These are phyloP conservation scores for Gynandropsis gynandra DNA, from an alignment of 345 rosid genomes.

Conservation along the genomic window DNA sequence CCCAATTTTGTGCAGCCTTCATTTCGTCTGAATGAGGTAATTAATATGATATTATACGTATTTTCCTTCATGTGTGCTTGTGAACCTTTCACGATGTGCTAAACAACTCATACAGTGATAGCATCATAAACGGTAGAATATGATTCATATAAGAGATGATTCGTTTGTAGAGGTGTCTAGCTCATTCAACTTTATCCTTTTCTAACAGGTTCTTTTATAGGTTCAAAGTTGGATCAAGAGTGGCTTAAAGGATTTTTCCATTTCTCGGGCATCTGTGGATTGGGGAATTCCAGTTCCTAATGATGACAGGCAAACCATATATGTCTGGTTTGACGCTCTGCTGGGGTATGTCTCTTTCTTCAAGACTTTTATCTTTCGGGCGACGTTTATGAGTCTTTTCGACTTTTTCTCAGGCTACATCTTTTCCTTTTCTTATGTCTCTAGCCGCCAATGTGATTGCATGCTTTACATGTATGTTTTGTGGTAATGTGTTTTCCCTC, in stretches of 20 bases:
- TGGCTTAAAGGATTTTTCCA: slow-evolving; percentile 90
- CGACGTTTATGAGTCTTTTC: background rate
- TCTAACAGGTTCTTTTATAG: slow-evolving; percentile 35
- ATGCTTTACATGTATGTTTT: background rate
- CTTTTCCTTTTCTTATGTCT: background rate
- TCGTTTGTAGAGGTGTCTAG: slow-evolving; percentile 2
- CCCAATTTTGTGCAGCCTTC: slow-evolving; percentile 88
- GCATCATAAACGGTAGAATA: background rate
- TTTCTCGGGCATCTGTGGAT: slow-evolving; percentile 88
- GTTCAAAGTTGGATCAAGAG: slow-evolving; percentile 88
- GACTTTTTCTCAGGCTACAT: background rate
- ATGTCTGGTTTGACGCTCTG: slow-evolving; percentile 98
- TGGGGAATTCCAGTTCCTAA: slow-evolving; percentile 98
- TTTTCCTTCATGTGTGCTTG: slow-evolving; percentile 15
- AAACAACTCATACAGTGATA: no score
- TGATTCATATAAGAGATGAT: background rate
- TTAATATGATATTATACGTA: slow-evolving; percentile 4
- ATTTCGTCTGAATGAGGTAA: slow-evolving; percentile 78
- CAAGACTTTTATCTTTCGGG: background rate
- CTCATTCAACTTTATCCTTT: slow-evolving; percentile 10
- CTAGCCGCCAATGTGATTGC: background rate
- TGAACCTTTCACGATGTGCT: slow-evolving; percentile 12
- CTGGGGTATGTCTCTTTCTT: slow-evolving; percentile 50
- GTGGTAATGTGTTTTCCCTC: slow-evolving; percentile 1
- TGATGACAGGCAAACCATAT: slow-evolving; percentile 79